Evolutionary conservation across 176 grass and related monocot genomes (phyloP).

Genomic region (barley (Hordeum vulgare)): MorexV3_pseudomolecules_assembly NC_058519.1:471940757-471941256

Average conservation of each 20-base stretch:
- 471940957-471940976: not conserved
- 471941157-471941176: not conserved
- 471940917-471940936: not conserved
- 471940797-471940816: not conserved
- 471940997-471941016: not conserved
- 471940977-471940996: slow-evolving; percentile 7
- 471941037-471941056: not conserved
- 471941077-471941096: not conserved
- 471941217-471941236: not conserved
- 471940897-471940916: slow-evolving; percentile 20
- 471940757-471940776: not conserved
- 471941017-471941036: not conserved
- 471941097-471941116: not conserved
- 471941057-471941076: not conserved
- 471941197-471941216: not conserved
- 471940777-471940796: not conserved
- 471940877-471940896: slow-evolving; percentile 12
- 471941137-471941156: not conserved
- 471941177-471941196: not conserved
- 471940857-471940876: not conserved
- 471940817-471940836: not conserved
- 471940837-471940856: not conserved
- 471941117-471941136: not conserved
- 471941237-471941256: not conserved
- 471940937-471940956: not conserved